Base-by-base conservation (phyloP, 1,284 basidiomycete genomes). In the Pseudomicrostroma phylloplanum region DNA sequence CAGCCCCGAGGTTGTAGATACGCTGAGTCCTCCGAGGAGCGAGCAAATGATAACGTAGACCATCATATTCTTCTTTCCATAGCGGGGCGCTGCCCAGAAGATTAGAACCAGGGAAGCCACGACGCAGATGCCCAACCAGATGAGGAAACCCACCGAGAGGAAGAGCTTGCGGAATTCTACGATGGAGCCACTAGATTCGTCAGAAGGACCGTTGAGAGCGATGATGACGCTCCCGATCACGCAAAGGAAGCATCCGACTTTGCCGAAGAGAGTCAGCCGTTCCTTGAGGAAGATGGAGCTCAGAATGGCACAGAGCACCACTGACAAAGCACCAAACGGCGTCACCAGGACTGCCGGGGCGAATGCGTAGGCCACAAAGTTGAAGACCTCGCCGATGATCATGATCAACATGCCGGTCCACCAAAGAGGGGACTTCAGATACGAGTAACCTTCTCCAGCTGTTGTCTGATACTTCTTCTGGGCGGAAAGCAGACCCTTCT, bases 211-310 rank as follows among this genome's bases (percentile, higher is more conserved):
- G 73, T 88, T 88, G 55, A 88, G 77, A 0, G 85, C 85, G 62
- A 82, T 80, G 60, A 81, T 80, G 58, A 89, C 84, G 1, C 90
- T 91, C 63, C 94, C 94, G 64, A 97, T 83, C 67, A 85, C 83
- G 81, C 91, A 96, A 36, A 97, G 85, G 26, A 83, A 86, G 80
- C 93, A 96, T 26, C 94, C 94, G 39, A 81, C 69, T 66, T 71
- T 75, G 56, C 71, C 70, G 56, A 78, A 78, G 25, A 71, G 55
- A 6, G 74, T 72, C 58, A 98, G 85, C 67, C 85, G 89, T 80
- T 98, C 96, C 58, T 94, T 88, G 72, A 97, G 87, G 81, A 97
- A 89, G 73, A 96, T 84, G 53, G 91, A 92, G 11, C 92, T 94
- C 21, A 97, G 83, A 30, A 96, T 89, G 42, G 94, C 94, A 72